Conservation (phyloP, 1,284 basidiomycete species). For the Moniliophthora roreri region DNA sequence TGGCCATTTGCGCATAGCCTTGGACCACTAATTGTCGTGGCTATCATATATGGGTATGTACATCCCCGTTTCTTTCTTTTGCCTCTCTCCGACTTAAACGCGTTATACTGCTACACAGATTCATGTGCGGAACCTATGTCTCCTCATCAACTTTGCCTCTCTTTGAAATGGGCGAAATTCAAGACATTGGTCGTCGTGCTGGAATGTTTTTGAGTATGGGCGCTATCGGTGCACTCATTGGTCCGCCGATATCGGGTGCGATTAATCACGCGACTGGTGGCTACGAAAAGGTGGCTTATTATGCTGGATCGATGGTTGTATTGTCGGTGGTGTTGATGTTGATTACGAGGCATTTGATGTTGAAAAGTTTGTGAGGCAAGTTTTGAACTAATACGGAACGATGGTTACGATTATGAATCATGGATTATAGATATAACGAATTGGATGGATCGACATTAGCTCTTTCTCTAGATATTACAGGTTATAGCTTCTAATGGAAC, state of each 20-base stretch:
- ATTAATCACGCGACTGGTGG: slow-evolving; percentile 35
- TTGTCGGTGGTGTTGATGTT: slow-evolving; percentile 9
- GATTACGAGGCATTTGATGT: slow-evolving; percentile 8
- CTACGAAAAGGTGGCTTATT: slow-evolving; percentile 38
- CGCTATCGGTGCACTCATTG: slow-evolving; percentile 34
- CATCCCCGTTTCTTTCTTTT: neutral
- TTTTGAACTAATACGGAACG: too few species aligned
- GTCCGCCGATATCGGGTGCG: slow-evolving; percentile 49
- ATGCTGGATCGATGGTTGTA: slow-evolving; percentile 32
- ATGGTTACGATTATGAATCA: too few species aligned
- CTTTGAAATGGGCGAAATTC: slow-evolving; percentile 42
- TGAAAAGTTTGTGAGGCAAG: slow-evolving; percentile 10
- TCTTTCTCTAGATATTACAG: too few species aligned
- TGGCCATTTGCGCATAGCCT: slow-evolving; percentile 41
- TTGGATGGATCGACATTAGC: too few species aligned
- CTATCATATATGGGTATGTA: slow-evolving; percentile 38
- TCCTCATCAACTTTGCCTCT: slow-evolving; percentile 39
- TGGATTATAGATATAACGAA: too few species aligned
- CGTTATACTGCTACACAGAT: too few species aligned
- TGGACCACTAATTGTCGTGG: slow-evolving; percentile 30
- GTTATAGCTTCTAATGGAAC: too few species aligned
- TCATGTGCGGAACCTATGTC: slow-evolving; percentile 42
- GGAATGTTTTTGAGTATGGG: slow-evolving; percentile 48
- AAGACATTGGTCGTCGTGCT: slow-evolving; percentile 46
- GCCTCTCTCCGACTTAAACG: neutral